Evolutionary conservation across 176 grass and related monocot species (phyloP).

Genomic region (Calamus simplicifolius): DNA sequence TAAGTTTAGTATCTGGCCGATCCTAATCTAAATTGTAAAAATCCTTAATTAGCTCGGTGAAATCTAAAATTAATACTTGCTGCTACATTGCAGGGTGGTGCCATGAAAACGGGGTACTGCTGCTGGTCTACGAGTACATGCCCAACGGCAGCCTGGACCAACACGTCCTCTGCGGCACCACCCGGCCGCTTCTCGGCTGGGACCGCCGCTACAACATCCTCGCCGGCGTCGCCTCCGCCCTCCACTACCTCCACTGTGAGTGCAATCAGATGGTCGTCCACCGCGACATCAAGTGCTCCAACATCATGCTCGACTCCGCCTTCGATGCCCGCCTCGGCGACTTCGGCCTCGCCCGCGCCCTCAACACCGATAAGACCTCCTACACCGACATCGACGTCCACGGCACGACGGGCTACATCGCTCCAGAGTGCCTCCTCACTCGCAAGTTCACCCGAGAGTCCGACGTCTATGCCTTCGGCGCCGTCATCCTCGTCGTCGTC

Average conservation of each 20-base stretch:
- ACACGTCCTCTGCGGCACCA: constrained; percentile 25
- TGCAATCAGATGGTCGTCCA: constrained; percentile 49
- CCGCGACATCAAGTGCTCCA: constrained; percentile 62
- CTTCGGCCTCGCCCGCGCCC: constrained; percentile 63
- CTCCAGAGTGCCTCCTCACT: constrained; percentile 42
- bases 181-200: constrained; percentile 28
- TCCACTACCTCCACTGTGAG: constrained; percentile 74
- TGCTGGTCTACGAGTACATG: constrained; percentile 46
- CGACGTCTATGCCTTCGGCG: constrained; percentile 47
- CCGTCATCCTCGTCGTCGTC: constrained; percentile 48
- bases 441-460: constrained; percentile 36
- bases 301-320: constrained; percentile 48
- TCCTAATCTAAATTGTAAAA: too few relatives aligned
- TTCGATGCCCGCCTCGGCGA: constrained; percentile 54
- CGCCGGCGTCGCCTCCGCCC: constrained; percentile 33
- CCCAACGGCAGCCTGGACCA: constrained; percentile 46
- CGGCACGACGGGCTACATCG: constrained; percentile 56
- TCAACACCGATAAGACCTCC: constrained; percentile 34
- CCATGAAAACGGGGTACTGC: constrained; percentile 33
- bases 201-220: constrained; percentile 40
- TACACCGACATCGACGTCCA: constrained; percentile 34
- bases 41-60: too few relatives aligned
- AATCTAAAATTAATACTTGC: too few relatives aligned
- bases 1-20: too few relatives aligned
- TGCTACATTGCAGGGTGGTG: constrained; percentile 39